A percentile compares a stretch with the other conserved stretches of the same genome.
phyloP scores from a whole-genome alignment of 2,329 filamentous ascomycete genomes.

The Thielaviopsis euricoi region DNA sequence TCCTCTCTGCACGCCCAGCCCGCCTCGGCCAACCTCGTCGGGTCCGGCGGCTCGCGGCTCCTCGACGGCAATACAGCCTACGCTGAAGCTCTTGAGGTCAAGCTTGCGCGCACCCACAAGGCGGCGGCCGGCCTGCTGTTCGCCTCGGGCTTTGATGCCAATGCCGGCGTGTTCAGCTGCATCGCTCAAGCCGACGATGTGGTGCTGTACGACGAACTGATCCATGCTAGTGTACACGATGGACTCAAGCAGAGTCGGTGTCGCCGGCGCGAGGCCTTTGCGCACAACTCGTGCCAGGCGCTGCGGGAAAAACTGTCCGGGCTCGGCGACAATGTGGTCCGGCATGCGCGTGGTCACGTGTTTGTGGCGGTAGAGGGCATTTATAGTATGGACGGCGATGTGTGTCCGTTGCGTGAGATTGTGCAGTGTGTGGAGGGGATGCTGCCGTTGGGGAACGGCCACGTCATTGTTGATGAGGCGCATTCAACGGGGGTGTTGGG shows the following conservation, averaged over 20 bases:
- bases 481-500: slow-evolving; percentile 49
- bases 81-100: slow-evolving; percentile 28
- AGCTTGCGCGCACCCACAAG: slow-evolving; percentile 31
- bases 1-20: slow-evolving; percentile 40
- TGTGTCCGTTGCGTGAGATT: slow-evolving; percentile 46
- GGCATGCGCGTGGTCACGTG: slow-evolving; percentile 29
- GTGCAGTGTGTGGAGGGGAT: slow-evolving; percentile 37
- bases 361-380: slow-evolving; percentile 55
- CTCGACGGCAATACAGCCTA: slow-evolving; percentile 33
- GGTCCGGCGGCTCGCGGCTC: slow-evolving; percentile 36
- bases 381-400: slow-evolving; percentile 74
- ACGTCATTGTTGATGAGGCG: slow-evolving; percentile 52
- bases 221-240: slow-evolving; percentile 66
- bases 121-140: slow-evolving; percentile 32
- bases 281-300: slow-evolving; percentile 34
- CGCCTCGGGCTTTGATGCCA: slow-evolving; percentile 49
- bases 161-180: slow-evolving; percentile 44
- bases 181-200: slow-evolving; percentile 43
- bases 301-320: slow-evolving; percentile 15
- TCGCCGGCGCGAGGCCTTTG: slow-evolving; percentile 29
- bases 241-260: slow-evolving; percentile 54
- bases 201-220: slow-evolving; percentile 56
- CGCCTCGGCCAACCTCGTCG: slow-evolving; percentile 20
- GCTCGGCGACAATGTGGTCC: slow-evolving; percentile 19
- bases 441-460: slow-evolving; percentile 40